Base-by-base conservation (phyloP, 345 rosid genomes). In the Brassica rapa region DNA sequence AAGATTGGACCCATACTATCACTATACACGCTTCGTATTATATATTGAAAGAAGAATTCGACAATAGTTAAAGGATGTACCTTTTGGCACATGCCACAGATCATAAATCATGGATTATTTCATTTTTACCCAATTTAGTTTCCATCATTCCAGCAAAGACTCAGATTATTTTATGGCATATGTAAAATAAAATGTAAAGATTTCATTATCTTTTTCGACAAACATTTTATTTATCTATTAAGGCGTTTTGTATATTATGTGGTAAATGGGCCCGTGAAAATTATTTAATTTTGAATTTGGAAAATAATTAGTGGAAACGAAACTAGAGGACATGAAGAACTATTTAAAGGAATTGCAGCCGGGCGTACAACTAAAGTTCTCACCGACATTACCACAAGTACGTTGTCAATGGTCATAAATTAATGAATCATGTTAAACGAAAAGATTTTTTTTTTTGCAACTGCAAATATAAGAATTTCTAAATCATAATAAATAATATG, bases 71-170 rank as follows among this genome's bases (percentile, higher is more conserved):
- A 77, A 70, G 43, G 46, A 51, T 25, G 53, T 7, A 37, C 30
- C 65, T 76, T 76, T 59, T 46, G 24, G 80, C 70, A 70, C 81
- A 63, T 70, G 81, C 23, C 25, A 62, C 80, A 77, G 65, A 8
- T 77, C 80, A 70, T 39, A 77, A 62, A 51, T 77, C 70, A 77
- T 77, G 71, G 71, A 64, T 53, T 63, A 35, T 62, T 62, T 62
- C 59, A 53, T 70, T 77, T 46, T 70, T 51, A 62, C 51, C 16
- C 32, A 69, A 39, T 68, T 19, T 8, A 23, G 3, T 24, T 70
- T 35, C 64, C 57, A 70, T 15, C 56, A n/a, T 77, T 70, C 63
- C 51, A 43, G 15, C 37, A 65, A 67, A 16, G 49, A 55, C 16
- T 51, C 21, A 1, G 0, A 3, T 51, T 2, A 32, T 14, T 51